Evolutionary conservation across 108 stramenopile genomes (phyloP).

Genomic region (Chaetoceros muelleri): DNA sequence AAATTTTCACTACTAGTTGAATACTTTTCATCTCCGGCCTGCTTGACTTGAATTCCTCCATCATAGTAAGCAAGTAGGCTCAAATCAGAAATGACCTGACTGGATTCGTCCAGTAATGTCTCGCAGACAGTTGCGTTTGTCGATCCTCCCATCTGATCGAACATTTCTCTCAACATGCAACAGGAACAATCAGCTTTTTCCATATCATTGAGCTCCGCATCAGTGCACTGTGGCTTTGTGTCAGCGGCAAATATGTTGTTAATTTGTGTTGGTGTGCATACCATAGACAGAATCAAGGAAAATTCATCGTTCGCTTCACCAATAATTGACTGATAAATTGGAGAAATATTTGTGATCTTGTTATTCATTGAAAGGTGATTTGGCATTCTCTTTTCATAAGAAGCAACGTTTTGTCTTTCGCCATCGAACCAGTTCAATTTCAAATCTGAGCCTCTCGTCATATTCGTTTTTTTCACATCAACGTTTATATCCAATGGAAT

Average conservation of each 20-base stretch:
- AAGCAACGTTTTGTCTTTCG: constrained; percentile 7
- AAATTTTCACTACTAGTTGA: constrained; percentile 26
- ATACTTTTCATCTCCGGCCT: constrained; percentile 35
- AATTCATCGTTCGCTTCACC: constrained; percentile 30
- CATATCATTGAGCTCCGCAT: constrained; percentile 16
- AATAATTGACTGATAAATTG: constrained; percentile 26
- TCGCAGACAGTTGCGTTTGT: constrained; percentile 23
- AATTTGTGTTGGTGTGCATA: constrained; percentile 30
- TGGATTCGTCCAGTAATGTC: constrained; percentile 24
- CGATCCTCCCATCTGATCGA: constrained; percentile 14
- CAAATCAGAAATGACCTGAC: constrained; percentile 18
- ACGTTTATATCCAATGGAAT: constrained; percentile 30
- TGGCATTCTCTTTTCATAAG: constrained; percentile 15
- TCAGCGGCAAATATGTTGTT: constrained; percentile 30
- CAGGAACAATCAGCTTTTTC: constrained; percentile 26
- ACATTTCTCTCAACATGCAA: constrained; percentile 32
- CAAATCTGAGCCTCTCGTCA: constrained; percentile 24
- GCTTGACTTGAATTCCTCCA: constrained; percentile 33
- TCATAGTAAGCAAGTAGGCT: constrained; percentile 36
- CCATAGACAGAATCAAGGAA: constrained; percentile 24
- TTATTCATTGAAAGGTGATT: constrained; percentile 31
- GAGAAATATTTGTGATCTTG: constrained; percentile 23
- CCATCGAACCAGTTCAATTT: neutral
- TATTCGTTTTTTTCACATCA: constrained; percentile 18
- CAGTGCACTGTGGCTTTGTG: constrained; percentile 20